phyloP scores from a whole-genome alignment of 2,329 filamentous ascomycete genomes.

The Exophiala phaeomuriformis region DNA sequence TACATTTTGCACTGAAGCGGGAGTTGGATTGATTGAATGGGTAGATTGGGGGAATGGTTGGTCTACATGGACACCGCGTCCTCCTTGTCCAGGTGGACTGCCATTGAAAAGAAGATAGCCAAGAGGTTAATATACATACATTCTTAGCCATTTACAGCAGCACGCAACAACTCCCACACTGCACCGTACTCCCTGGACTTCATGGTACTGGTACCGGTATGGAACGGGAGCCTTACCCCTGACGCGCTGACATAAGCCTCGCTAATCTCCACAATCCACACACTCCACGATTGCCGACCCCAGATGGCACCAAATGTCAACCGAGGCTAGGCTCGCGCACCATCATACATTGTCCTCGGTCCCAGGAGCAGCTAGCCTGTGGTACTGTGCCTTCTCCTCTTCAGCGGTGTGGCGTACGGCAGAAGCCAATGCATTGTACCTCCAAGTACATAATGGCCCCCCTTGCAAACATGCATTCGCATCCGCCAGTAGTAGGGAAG shows the following conservation, averaged over 20 bases:
- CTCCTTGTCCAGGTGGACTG: background rate
- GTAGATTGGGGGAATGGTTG: background rate
- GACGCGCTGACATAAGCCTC: background rate
- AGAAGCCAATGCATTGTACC: background rate
- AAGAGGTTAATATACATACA: background rate
- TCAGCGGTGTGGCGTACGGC: background rate
- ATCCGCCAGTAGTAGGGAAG: background rate
- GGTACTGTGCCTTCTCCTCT: background rate
- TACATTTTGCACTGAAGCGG: background rate
- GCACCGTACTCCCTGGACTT: too few species aligned
- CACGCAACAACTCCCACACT: too few species aligned
- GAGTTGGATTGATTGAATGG: background rate
- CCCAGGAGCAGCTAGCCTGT: background rate
- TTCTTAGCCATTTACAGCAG: background rate
- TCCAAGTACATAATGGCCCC: background rate
- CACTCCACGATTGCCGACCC: background rate
- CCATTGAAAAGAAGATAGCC: background rate
- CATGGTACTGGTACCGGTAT: background rate
- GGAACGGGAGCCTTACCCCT: background rate
- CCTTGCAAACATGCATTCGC: background rate
- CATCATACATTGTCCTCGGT: background rate
- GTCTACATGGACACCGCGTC: background rate
- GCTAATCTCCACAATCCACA: background rate
- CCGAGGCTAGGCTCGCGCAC: background rate
- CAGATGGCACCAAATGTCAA: background rate